These are phyloP conservation scores for Gossypium anomalum DNA, from an alignment of 345 rosid species.

Conservation along the genomic window DNA sequence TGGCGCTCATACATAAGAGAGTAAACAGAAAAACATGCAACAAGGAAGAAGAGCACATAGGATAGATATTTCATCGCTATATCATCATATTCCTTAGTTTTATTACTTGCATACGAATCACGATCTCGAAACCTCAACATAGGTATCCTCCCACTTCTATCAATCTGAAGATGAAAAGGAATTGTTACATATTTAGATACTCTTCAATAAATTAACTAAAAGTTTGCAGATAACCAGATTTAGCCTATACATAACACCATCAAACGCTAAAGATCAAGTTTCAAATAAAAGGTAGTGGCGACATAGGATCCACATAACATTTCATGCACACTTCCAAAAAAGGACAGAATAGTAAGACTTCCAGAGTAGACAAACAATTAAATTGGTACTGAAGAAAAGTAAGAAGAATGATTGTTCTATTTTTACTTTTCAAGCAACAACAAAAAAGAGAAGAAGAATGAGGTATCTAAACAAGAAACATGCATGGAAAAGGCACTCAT, in stretches of 20 bases:
- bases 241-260: not conserved
- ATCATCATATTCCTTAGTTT: constrained; percentile 99
- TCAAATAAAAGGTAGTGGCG: not conserved
- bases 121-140: constrained; percentile 88
- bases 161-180: constrained; percentile 47
- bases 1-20: constrained; percentile 94
- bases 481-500: not conserved
- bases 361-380: not conserved
- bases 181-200: not conserved
- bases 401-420: not conserved
- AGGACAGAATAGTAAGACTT: not conserved
- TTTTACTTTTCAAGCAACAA: not conserved
- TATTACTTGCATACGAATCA: constrained; percentile 90
- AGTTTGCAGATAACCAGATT: not conserved
- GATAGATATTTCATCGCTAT: constrained; percentile 93
- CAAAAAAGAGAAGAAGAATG: not conserved
- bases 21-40: constrained; percentile 64
- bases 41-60: constrained; percentile 88
- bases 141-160: constrained; percentile 91
- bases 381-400: not conserved
- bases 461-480: not conserved
- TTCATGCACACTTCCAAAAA: not conserved
- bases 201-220: not conserved
- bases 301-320: not conserved
- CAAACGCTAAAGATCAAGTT: not conserved